Conservation (phyloP, 768 basidiomycete species). For the Boletellus sp. region DNA sequence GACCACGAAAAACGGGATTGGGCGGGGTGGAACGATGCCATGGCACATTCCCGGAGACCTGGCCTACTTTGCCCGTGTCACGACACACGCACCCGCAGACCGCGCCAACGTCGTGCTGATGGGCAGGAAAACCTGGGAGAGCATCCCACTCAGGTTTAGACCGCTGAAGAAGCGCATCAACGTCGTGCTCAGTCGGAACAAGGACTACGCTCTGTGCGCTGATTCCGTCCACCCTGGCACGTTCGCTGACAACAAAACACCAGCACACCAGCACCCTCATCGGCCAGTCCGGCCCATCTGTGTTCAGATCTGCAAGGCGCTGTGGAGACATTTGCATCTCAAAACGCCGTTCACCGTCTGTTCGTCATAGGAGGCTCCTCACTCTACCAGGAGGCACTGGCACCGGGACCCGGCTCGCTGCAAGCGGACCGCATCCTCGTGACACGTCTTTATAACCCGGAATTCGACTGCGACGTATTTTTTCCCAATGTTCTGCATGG, state of each 20-base stretch:
- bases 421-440: conserved; percentile 79
- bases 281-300: conserved; percentile 29
- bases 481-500: conserved; percentile 66
- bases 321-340: conserved; percentile 7
- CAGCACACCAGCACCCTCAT: conserved; percentile 10
- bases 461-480: conserved; percentile 85
- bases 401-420: conserved; percentile 33
- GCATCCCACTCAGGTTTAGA: conserved; percentile 80
- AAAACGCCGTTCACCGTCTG: conserved; percentile 43
- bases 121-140: conserved; percentile 98
- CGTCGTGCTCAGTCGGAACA: conserved; percentile 67
- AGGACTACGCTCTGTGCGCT: conserved; percentile 59
- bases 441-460: conserved; percentile 74
- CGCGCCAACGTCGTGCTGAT: conserved; percentile 78
- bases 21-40: conserved; percentile 68
- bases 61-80: conserved; percentile 87
- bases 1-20: conserved; percentile 84
- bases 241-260: conserved; percentile 5
- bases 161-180: conserved; percentile 78
- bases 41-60: conserved; percentile 90
- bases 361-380: conserved; percentile 95
- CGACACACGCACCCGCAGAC: conserved; percentile 53
- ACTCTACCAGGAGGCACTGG: conserved; percentile 69
- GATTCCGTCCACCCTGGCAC: neutral
- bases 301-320: conserved; percentile 20